Base-by-base conservation (phyloP, 768 basidiomycete species). In the Lentinula guzmanii region DNA sequence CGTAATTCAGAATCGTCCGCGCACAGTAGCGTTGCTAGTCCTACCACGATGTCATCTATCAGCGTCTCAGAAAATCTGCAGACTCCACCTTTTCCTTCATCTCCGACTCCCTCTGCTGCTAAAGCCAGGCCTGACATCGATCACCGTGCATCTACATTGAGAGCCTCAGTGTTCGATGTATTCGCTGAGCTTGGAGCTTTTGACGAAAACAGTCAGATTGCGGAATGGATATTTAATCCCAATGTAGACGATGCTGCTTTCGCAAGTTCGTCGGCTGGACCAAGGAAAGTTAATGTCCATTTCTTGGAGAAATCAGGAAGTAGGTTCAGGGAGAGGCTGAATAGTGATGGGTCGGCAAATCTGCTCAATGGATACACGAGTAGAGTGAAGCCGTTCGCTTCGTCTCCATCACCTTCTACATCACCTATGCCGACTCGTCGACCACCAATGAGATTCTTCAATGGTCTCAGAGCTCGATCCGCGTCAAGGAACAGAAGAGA, bases 191-290 rank as follows among this genome's bases (percentile, higher is more conserved):
- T 62, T 11, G 61, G 61, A n/a, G 55, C 54, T 3, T 57, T 62
- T n/a, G 61, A 62, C 10, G 53, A 62, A n/a, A 57, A 62, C 61
- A 62, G 61, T 33, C 54, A 62, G n/a, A 54, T 62, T 9, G 53
- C 54, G 7, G 61, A 58, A 31, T 62, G 61, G 61, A 57, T 62
- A 45, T 62, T 62, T 34, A 46, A 54, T 50, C 48, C 48, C 31
- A 50, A 61, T 43, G 28, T 45, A 16, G 60, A 60, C 50, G 46
- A 15, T 52, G 5, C 48, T 11, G 4, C 24, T 10, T 52, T 46
- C 24, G 9, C 28, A 6, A 35, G 9, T n/a, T 48, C 41, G 56
- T 28, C 21, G 24, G 24, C 31, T 13, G 45, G 28, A 16, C 56
- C 56, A 8, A 59, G 41, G 46, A 48, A 45, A 15, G 24, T 10